Evolutionary conservation across 108 stramenopile species (phyloP).

Genomic region (Parietichytrium sp.): DNA sequence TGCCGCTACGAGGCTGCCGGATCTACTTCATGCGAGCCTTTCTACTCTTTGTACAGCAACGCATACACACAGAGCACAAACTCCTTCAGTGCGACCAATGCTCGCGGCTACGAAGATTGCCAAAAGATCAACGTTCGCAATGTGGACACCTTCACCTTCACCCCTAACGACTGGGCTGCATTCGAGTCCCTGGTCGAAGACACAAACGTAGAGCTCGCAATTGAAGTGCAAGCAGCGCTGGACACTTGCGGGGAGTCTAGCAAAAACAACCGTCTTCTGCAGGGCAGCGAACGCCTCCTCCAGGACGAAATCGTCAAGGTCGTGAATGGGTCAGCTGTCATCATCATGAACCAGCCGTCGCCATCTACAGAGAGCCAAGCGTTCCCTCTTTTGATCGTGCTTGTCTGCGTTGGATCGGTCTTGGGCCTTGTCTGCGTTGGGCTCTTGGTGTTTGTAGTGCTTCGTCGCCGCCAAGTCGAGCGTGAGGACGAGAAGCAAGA

Average conservation of each 20-base stretch:
- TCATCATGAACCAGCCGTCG: too few relatives aligned
- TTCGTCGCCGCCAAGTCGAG: too few relatives aligned
- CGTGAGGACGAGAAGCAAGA: too few relatives aligned
- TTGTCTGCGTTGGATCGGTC: too few relatives aligned
- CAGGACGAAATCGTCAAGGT: too few relatives aligned
- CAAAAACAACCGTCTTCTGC: neutral
- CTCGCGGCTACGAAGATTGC: neutral
- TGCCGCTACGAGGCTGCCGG: neutral
- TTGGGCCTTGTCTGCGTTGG: too few relatives aligned
- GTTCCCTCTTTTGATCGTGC: too few relatives aligned
- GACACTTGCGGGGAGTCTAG: neutral
- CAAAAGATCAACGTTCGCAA: neutral
- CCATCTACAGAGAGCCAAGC: too few relatives aligned
- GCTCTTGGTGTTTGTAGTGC: too few relatives aligned
- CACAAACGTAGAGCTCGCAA: neutral
- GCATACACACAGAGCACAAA: neutral
- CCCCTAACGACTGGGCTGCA: neutral
- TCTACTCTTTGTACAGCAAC: neutral
- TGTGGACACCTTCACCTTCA: neutral
- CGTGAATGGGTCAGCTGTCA: too few relatives aligned
- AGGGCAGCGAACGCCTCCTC: too few relatives aligned
- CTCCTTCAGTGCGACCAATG: neutral
- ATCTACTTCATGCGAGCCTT: neutral
- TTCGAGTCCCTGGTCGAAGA: neutral
- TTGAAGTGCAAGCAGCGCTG: neutral